Percentiles rank a stretch among this genome's conserved stretches.
These are phyloP conservation scores for Penicillium sp. DNA, from an alignment of 2,329 filamentous ascomycete genomes.

Conservation along the genomic window DNA sequence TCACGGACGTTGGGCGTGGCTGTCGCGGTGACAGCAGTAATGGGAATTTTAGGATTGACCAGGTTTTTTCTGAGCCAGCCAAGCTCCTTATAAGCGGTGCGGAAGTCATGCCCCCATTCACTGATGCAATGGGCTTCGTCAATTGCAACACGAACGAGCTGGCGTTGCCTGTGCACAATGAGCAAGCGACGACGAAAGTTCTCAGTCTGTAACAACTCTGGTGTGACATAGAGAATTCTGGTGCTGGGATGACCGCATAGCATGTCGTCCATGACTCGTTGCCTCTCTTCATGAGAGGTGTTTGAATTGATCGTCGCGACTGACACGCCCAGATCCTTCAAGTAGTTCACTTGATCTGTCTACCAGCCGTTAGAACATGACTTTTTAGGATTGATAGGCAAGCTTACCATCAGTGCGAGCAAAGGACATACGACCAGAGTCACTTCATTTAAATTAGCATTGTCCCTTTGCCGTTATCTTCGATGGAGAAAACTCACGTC, in stretches of 20 bases:
- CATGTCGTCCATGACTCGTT: conserved; percentile 74
- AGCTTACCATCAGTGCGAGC: conserved; percentile 79
- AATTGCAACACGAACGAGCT: conserved; percentile 84
- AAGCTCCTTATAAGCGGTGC: conserved; percentile 84
- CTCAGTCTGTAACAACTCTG: conserved; percentile 78
- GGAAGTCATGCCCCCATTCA: conserved; percentile 97
- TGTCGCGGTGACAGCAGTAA: conserved; percentile 91
- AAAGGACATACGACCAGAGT: conserved; percentile 90
- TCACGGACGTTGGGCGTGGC: conserved; percentile 76
- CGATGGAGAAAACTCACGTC: conserved; percentile 60
- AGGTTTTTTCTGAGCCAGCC: conserved; percentile 73
- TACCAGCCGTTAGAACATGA: conserved; percentile 35
- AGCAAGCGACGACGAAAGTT: conserved; percentile 74
- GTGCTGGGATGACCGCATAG: conserved; percentile 83
- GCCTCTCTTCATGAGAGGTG: conserved; percentile 65
- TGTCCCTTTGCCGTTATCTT: background rate
- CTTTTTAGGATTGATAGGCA: background rate
- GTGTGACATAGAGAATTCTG: conserved; percentile 87
- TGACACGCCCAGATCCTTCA: conserved; percentile 71
- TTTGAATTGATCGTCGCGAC: conserved; percentile 87
- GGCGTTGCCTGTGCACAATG: conserved; percentile 74
- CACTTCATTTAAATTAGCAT: conserved; percentile 52
- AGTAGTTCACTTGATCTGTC: conserved; percentile 88
- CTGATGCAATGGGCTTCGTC: conserved; percentile 97
- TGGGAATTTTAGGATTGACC: conserved; percentile 75